These are phyloP conservation scores for Boletus insuetus DNA, from an alignment of 768 basidiomycete genomes.

Conservation along the genomic window DNA sequence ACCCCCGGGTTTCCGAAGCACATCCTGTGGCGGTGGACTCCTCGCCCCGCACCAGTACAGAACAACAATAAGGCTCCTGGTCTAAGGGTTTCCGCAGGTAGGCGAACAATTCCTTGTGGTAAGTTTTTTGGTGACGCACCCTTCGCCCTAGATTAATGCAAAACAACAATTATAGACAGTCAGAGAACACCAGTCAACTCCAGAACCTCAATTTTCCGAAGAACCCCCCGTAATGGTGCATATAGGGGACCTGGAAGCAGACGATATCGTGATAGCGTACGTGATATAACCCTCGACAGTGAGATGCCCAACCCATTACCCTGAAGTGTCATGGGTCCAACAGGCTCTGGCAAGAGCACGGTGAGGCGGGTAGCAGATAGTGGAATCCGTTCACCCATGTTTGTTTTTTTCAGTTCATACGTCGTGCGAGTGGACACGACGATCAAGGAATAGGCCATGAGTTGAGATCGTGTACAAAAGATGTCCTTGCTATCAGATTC, in stretches of 20 bases:
- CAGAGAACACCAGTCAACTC: background rate
- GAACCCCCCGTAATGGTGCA: background rate
- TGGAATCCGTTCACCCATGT: too few relatives aligned
- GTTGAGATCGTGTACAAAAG: conserved; percentile 9
- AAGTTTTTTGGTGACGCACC: too few relatives aligned
- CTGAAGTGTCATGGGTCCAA: conserved; percentile 6
- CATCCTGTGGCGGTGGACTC: too few relatives aligned
- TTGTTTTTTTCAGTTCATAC: background rate
- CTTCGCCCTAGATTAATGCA: background rate
- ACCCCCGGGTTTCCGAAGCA: too few relatives aligned
- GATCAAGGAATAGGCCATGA: conserved; percentile 3
- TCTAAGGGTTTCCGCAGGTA: too few relatives aligned
- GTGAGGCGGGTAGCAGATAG: too few relatives aligned
- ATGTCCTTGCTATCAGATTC: conserved; percentile 7
- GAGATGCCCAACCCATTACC: background rate
- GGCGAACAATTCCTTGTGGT: too few relatives aligned
- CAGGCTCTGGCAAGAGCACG: too few relatives aligned
- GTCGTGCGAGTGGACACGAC: background rate
- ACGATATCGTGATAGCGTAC: background rate
- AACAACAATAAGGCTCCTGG: too few relatives aligned
- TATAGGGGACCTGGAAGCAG: background rate
- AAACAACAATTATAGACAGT: background rate
- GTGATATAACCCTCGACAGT: background rate
- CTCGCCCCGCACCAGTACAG: too few relatives aligned
- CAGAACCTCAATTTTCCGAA: background rate